Conservation (phyloP, 2,329 filamentous ascomycete species). For the Fusarium robinianum region DNA sequence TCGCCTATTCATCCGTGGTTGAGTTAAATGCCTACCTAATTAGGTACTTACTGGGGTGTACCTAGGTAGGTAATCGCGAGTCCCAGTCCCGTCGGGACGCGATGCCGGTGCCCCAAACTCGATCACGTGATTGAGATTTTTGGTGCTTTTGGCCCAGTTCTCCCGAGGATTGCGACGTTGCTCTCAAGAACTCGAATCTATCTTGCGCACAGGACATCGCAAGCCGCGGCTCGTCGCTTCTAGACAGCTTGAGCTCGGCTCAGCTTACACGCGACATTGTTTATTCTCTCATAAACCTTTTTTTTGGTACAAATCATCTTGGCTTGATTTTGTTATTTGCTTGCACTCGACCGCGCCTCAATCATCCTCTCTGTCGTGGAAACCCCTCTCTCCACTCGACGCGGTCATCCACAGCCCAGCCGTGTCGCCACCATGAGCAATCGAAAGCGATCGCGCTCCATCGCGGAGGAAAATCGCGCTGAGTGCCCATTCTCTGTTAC, state of each 20-base stretch:
- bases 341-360: constrained; percentile 22
- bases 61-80: too few species aligned
- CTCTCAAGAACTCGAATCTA: constrained; percentile 32
- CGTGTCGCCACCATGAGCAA: constrained; percentile 39
- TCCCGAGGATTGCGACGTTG: constrained; percentile 37
- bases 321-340: neutral
- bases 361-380: constrained; percentile 23
- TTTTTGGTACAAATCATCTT: neutral
- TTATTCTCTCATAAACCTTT: constrained; percentile 4
- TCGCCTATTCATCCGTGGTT: neutral
- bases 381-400: constrained; percentile 36
- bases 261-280: constrained; percentile 31
- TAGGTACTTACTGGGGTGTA: too few species aligned
- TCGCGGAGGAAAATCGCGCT: constrained; percentile 56
- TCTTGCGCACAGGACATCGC: constrained; percentile 38
- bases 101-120: constrained; percentile 22
- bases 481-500: constrained; percentile 59
- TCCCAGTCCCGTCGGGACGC: constrained; percentile 8
- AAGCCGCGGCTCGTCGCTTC: constrained; percentile 39
- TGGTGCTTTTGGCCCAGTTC: constrained; percentile 34
- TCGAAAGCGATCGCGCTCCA: constrained; percentile 57
- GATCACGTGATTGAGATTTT: constrained; percentile 33
- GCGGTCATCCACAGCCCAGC: constrained; percentile 32
- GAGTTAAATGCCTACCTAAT: too few species aligned
- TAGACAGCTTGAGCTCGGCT: constrained; percentile 37